Conservation (phyloP, 73 alveolate species). For the Paramecium sonneborni region DNA sequence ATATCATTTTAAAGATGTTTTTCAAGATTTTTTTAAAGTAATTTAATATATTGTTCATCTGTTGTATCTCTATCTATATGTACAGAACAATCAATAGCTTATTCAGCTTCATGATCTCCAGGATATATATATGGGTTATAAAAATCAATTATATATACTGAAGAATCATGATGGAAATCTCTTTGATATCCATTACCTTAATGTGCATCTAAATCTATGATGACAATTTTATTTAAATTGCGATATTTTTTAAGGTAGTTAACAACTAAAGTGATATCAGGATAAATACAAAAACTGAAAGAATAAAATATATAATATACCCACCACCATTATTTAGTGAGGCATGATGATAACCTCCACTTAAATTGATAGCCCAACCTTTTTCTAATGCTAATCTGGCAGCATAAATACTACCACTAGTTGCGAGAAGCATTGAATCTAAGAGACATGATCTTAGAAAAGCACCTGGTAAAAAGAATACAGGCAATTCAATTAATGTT, state of each 20-base stretch:
- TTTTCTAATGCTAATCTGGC: conserved; percentile 73
- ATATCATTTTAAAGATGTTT: background rate
- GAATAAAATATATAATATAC: background rate
- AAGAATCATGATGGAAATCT: conserved; percentile 75
- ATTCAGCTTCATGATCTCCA: conserved; percentile 78
- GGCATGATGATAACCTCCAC: conserved; percentile 95
- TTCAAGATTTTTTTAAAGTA: conserved; percentile 65
- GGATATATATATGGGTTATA: conserved; percentile 84
- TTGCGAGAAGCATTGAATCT: conserved; percentile 83
- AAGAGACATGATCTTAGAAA: conserved; percentile 77
- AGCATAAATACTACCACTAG: conserved; percentile 83
- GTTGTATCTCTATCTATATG: conserved; percentile 57
- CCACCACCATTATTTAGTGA: background rate
- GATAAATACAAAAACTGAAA: conserved; percentile 85
- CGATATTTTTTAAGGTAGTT: conserved; percentile 65
- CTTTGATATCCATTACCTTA: conserved; percentile 93
- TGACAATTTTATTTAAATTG: conserved; percentile 69
- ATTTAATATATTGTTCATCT: conserved; percentile 67
- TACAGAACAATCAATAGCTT: conserved; percentile 68
- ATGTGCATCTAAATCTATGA: conserved; percentile 91
- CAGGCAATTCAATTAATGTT: conserved; percentile 81
- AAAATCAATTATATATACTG: conserved; percentile 78
- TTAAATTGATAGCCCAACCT: conserved; percentile 86
- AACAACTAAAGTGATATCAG: conserved; percentile 83
- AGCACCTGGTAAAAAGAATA: conserved; percentile 81